phyloP scores from a whole-genome alignment of 208 protist species.

The Trypanosoma caninum region DNA sequence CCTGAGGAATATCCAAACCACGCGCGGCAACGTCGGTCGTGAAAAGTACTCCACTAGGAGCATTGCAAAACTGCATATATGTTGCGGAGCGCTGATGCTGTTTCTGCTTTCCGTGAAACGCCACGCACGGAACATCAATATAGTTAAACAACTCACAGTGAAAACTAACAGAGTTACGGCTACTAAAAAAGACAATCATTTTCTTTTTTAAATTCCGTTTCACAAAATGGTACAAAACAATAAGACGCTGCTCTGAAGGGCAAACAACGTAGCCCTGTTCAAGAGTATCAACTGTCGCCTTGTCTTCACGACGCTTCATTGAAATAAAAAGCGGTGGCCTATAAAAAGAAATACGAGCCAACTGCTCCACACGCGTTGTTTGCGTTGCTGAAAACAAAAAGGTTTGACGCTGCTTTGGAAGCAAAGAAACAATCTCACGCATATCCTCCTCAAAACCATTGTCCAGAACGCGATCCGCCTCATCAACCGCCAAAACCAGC shows the following conservation, averaged over 20 bases:
- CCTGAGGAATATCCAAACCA: constrained; percentile 98
- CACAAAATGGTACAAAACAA: constrained; percentile 99
- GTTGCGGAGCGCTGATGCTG: constrained; percentile 98
- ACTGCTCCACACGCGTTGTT: constrained; percentile 97
- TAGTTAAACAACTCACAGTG: constrained; percentile 99
- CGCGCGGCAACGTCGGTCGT: constrained; percentile 99
- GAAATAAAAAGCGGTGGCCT: constrained; percentile 95
- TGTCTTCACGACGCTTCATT: constrained; percentile 91
- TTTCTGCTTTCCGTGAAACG: constrained; percentile 99
- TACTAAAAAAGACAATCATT: constrained; percentile 99
- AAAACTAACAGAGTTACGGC: constrained; percentile 98
- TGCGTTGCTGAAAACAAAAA: constrained; percentile 99
- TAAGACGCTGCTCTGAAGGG: constrained; percentile 93
- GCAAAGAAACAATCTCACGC: constrained; percentile 97
- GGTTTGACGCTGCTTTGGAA: constrained; percentile 97
- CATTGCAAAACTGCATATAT: constrained; percentile 99
- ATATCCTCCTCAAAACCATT: constrained; percentile 99
- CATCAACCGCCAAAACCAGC: constrained; percentile 97
- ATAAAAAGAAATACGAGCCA: constrained; percentile 95
- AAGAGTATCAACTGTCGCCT: constrained; percentile 92
- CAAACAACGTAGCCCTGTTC: constrained; percentile 98
- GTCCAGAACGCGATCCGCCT: constrained; percentile 99
- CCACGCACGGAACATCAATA: constrained; percentile 98
- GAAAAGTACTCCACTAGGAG: constrained; percentile 97
- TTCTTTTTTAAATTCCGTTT: constrained; percentile 98